These are phyloP conservation scores for Simmondsia chinensis DNA, from an alignment of 148 eudicot species.

Conservation along the genomic window DNA sequence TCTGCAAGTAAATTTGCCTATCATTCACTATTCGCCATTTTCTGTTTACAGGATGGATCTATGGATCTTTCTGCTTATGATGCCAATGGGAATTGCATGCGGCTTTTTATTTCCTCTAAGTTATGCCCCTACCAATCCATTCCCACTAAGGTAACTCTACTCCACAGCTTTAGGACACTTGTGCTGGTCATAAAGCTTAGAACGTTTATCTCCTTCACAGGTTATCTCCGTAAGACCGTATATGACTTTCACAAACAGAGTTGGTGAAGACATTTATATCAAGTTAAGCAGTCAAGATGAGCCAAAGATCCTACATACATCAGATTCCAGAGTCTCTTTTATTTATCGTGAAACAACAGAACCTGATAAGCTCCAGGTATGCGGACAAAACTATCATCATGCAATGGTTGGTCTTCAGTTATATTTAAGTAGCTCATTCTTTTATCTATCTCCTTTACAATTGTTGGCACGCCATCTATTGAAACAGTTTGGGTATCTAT, in stretches of 20 bases:
- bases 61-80: slow-evolving; percentile 69
- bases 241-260: slow-evolving; percentile 90
- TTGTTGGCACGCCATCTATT: too few species aligned
- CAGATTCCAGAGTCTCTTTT: slow-evolving; percentile 77
- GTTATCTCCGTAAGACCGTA: slow-evolving; percentile 76
- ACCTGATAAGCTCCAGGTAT: slow-evolving; percentile 66
- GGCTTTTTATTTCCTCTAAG: slow-evolving; percentile 75
- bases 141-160: slow-evolving; percentile 74
- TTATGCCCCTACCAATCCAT: slow-evolving; percentile 82
- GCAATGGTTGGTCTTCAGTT: too few species aligned
- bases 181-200: slow-evolving; percentile 1
- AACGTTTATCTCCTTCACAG: slow-evolving; percentile 22
- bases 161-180: slow-evolving; percentile 2
- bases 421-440: too few species aligned
- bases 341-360: slow-evolving; percentile 49
- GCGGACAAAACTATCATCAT: too few species aligned
- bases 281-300: slow-evolving; percentile 76
- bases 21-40: background rate
- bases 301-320: slow-evolving; percentile 59
- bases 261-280: slow-evolving; percentile 58
- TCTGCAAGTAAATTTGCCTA: background rate
- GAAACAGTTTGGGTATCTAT: too few species aligned
- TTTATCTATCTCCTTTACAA: too few species aligned
- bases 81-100: slow-evolving; percentile 69
- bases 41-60: slow-evolving; percentile 66